Evolutionary conservation across 805 yeast genomes (phyloP).

Genomic region (Sugiyamaella valdiviana): DNA sequence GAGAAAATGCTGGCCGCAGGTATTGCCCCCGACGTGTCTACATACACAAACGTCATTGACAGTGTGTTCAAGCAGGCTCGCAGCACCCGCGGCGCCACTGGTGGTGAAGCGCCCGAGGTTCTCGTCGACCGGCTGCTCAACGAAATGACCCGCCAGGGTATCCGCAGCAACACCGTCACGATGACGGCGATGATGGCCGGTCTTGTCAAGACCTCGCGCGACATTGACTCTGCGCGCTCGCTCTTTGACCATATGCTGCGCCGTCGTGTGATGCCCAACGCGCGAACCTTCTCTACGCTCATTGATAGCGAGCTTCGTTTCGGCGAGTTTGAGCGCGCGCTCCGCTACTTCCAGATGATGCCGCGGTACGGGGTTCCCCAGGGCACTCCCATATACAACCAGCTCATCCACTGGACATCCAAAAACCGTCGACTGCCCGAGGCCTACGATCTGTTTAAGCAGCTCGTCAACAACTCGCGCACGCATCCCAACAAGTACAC

Average conservation of each 20-base stretch:
- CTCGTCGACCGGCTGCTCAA: conserved; percentile 35
- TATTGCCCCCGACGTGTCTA: conserved; percentile 52
- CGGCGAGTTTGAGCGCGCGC: conserved; percentile 24
- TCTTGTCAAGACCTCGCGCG: conserved; percentile 42
- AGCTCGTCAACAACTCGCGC: conserved; percentile 11
- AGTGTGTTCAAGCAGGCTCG: conserved; percentile 43
- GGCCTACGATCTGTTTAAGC: conserved; percentile 20
- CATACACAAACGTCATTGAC: conserved; percentile 56
- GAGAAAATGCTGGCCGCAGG: conserved; percentile 38
- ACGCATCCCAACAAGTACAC: conserved; percentile 27
- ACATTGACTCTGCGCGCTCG: conserved; percentile 46
- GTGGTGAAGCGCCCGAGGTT: conserved; percentile 18
- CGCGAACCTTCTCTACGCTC: conserved; percentile 28
- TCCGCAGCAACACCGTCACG: conserved; percentile 42
- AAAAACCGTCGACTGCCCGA: conserved; percentile 14
- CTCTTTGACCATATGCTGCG: conserved; percentile 40
- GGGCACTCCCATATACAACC: conserved; percentile 28
- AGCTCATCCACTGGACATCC: conserved; percentile 26
- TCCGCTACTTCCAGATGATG: conserved; percentile 20
- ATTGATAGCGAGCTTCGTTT: conserved; percentile 27
- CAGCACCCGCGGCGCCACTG: conserved; percentile 38
- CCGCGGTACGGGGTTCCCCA: conserved; percentile 23
- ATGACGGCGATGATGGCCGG: conserved; percentile 49
- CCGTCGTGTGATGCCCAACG: conserved; percentile 26
- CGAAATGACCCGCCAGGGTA: conserved; percentile 36